Evolutionary conservation across 257 asterid species (phyloP), one percentile per base, ranked within the genome.

Genomic region (Fraxinus anomala): DNA sequence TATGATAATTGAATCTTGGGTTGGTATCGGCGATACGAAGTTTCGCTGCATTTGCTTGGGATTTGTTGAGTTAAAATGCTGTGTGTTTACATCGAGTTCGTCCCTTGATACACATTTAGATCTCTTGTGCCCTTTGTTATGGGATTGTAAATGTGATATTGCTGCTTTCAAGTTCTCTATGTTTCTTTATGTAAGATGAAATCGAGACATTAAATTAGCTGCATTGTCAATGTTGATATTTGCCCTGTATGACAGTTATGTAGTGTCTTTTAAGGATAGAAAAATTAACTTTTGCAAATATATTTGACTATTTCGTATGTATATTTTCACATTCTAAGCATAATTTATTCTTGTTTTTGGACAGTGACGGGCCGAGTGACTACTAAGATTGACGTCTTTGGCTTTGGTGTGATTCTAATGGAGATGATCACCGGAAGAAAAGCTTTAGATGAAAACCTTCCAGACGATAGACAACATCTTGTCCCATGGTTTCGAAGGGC

Each of bases 351-450:
- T 13, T 69, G 21, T 72, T 66, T 14, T 56, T 77, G 80, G 63
- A 81, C 84, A 89, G 97, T 91, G 80, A 90, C 94, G 12, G 97
- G 95, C n/a, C 79, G 96, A 42, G 97, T 94, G 86, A 92, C 93
- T 7, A 94, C 97, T 0, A 92, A 94, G 77, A 89, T 92, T 8
- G 97, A 92, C 2, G 96, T 94, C 37, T 92, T 84, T 82, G 87
- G 92, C 79, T 92, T 91, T n/a, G 97, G 97, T 30, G 96, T 91
- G 9, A 89, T 94, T 34, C 86, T 94, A 24, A 94, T 94, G 97
- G 97, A 92, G 87, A 80, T 90, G 47, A 88, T 94, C 69, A 91
- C 93, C 0, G 97, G 95, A 68, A 81, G 96, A 78, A 91, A 87
- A 69, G 85, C 96, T 26, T 37, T 92, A 28, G 97, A 94, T 5